Conservation (phyloP, 306 rosid genomes). For the Luffa aegyptiaca region DNA sequence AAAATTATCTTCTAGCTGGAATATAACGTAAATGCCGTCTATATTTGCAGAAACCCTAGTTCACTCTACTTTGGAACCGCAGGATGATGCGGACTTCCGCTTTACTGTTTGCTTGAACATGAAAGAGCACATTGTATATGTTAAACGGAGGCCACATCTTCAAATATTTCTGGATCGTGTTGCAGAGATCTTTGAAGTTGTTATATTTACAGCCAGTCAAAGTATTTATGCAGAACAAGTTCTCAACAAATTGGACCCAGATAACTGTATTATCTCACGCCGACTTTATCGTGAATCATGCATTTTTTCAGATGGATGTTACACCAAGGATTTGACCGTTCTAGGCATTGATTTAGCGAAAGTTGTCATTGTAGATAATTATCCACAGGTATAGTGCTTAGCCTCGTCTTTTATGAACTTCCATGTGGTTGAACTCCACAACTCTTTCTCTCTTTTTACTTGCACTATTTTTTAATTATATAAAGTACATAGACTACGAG, state of each 20-base stretch:
- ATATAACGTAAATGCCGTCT: background rate
- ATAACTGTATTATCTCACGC: conserved; percentile 63
- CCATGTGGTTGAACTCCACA: background rate
- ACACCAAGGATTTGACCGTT: conserved; percentile 88
- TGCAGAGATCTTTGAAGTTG: conserved; percentile 88
- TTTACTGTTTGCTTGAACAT: conserved; percentile 69
- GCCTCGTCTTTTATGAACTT: background rate
- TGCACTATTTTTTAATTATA: background rate
- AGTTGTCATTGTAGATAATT: conserved; percentile 84
- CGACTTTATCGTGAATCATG: conserved; percentile 85
- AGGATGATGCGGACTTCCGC: conserved; percentile 78
- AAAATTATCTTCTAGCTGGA: background rate
- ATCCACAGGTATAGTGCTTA: conserved; percentile 71
- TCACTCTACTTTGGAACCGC: conserved; percentile 79
- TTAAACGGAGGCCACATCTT: conserved; percentile 82
- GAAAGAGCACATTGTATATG: conserved; percentile 90
- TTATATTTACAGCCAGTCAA: conserved; percentile 96
- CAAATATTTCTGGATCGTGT: conserved; percentile 75
- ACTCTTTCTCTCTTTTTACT: background rate
- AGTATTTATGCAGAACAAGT: conserved; percentile 87
- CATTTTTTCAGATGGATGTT: conserved; percentile 78
- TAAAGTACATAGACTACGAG: background rate
- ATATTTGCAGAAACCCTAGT: conserved; percentile 83
- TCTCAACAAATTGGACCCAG: conserved; percentile 88
- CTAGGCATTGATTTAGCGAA: conserved; percentile 85